Percentiles rank a stretch among this genome's conserved stretches.
These are phyloP conservation scores for Phytophthora quininea DNA, from an alignment of 352 stramenopile genomes.

Conservation along the genomic window DNA sequence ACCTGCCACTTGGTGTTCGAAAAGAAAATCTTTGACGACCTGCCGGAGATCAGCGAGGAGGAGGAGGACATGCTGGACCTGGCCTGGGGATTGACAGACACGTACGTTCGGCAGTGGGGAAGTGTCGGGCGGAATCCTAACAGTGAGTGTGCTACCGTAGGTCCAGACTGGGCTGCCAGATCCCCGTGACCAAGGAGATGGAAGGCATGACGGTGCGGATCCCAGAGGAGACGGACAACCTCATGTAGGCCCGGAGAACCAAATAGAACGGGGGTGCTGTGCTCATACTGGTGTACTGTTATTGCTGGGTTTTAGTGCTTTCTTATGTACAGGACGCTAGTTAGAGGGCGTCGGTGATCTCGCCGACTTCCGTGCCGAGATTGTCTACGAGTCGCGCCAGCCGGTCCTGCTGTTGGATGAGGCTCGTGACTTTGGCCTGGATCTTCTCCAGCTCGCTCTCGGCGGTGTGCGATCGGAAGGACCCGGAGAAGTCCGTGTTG, in stretches of 20 bases:
- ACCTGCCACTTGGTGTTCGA: constrained; percentile 95
- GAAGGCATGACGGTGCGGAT: constrained; percentile 88
- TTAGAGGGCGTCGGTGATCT: constrained; percentile 14
- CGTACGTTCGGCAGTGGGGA: constrained; percentile 51
- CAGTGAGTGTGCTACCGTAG: constrained; percentile 9
- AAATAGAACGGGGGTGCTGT: constrained; percentile 20
- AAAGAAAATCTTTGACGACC: constrained; percentile 86
- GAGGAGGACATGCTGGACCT: constrained; percentile 97
- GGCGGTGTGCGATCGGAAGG: constrained; percentile 69
- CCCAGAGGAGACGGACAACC: constrained; percentile 88
- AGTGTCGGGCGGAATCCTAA: constrained; percentile 2
- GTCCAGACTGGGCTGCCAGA: constrained; percentile 91
- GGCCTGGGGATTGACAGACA: constrained; percentile 93
- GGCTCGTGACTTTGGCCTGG: constrained; percentile 57
- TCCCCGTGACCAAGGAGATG: constrained; percentile 88
- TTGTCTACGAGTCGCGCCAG: constrained; percentile 48
- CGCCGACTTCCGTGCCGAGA: constrained; percentile 41
- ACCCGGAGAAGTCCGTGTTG: constrained; percentile 83
- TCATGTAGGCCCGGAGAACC: constrained; percentile 64
- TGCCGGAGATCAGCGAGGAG: constrained; percentile 91
- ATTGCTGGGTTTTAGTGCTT: neutral
- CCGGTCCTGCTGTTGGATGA: constrained; percentile 66
- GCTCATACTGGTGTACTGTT: neutral
- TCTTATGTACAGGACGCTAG: neutral
- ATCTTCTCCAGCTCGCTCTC: constrained; percentile 85